Evolutionary conservation across 192 early-diverging fungal species (phyloP).

Genomic region (Rhizoclosmatium globosum): DNA sequence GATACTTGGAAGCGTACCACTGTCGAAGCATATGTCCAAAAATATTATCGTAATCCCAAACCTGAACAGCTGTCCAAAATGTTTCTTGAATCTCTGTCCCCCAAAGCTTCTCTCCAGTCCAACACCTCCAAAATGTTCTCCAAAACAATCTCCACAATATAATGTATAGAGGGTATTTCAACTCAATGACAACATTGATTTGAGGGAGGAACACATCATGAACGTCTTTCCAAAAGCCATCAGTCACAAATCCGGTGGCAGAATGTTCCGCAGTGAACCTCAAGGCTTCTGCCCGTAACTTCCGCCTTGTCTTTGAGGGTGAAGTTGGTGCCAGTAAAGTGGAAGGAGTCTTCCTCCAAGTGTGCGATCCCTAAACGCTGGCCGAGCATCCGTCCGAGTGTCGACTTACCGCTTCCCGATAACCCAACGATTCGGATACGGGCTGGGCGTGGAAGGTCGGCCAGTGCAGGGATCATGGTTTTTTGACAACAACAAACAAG

Average conservation of each 20-base stretch:
- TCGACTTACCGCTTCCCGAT: conserved; percentile 37
- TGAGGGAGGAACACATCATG: conserved; percentile 32
- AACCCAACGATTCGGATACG: conserved; percentile 40
- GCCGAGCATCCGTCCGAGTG: conserved; percentile 12
- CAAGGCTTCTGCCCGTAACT: not conserved
- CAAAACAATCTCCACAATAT: conserved; percentile 35
- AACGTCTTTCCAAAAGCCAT: conserved; percentile 40
- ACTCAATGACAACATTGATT: conserved; percentile 35
- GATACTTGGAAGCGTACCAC: not conserved
- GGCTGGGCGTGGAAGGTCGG: conserved; percentile 20
- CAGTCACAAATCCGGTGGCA: conserved; percentile 24
- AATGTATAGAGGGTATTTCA: conserved; percentile 39
- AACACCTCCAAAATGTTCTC: conserved; percentile 36
- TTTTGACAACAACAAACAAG: too few relatives aligned
- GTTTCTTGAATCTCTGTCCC: conserved; percentile 26
- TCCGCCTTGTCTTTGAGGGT: not conserved
- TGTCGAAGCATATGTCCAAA: conserved; percentile 20
- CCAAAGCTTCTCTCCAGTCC: conserved; percentile 33
- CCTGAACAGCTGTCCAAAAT: conserved; percentile 5
- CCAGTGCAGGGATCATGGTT: not conserved
- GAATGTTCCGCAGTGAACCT: conserved; percentile 8
- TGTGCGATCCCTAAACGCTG: conserved; percentile 16
- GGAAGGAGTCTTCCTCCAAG: conserved; percentile 41
- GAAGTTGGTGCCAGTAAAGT: conserved; percentile 34
- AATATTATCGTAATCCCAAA: conserved; percentile 26